These are phyloP conservation scores for Euclidium syriacum DNA, from an alignment of 345 rosid genomes.

Conservation along the genomic window DNA sequence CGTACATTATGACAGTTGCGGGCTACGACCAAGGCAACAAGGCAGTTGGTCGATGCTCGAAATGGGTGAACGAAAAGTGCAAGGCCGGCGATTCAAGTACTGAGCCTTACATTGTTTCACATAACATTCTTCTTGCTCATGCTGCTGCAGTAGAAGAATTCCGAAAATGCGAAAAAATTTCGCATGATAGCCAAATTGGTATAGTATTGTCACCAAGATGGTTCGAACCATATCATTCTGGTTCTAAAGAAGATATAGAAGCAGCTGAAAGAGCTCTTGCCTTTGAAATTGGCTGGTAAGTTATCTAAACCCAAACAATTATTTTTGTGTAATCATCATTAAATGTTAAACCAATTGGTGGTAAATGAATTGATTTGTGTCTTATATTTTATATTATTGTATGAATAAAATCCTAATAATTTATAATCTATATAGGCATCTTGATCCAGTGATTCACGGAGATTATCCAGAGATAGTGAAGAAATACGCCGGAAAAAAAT, in stretches of 20 bases:
- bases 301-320: background rate
- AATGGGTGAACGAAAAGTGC: conserved; percentile 27
- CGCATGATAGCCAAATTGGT: conserved; percentile 25
- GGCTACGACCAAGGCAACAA: conserved; percentile 33
- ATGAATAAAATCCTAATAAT: no score
- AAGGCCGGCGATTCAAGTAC: conserved; percentile 29
- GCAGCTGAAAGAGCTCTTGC: conserved; percentile 29
- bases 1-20: conserved; percentile 24
- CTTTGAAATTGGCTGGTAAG: conserved; percentile 28
- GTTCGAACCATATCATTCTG: conserved; percentile 30
- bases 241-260: conserved; percentile 17
- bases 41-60: conserved; percentile 38
- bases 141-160: conserved; percentile 36
- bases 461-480: conserved; percentile 30
- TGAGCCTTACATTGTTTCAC: conserved; percentile 34
- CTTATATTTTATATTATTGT: no score
- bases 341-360: no score
- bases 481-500: conserved; percentile 20
- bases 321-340: background rate
- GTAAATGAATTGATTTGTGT: no score
- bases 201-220: conserved; percentile 33
- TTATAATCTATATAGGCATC: conserved; percentile 23
- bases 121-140: conserved; percentile 34
- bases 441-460: conserved; percentile 30
- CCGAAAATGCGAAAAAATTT: conserved; percentile 19